A percentile compares a stretch with the other conserved stretches of the same genome.
Evolutionary conservation across 2,329 filamentous ascomycete species (phyloP).

Genomic region (Orbilia javanica): DNA sequence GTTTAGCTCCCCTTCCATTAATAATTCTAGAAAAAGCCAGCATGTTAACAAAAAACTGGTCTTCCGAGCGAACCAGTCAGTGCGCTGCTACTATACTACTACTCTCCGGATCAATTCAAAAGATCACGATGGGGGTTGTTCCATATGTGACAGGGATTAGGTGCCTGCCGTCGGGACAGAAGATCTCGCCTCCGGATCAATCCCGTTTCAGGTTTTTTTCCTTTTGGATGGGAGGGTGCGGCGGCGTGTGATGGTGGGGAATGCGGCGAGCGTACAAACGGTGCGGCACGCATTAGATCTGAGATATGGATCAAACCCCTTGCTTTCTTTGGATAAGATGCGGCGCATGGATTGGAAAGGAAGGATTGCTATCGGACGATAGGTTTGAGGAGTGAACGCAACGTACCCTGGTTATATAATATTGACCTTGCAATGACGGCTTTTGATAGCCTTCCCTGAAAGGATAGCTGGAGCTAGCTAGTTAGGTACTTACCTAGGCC

Average conservation of each 20-base stretch:
- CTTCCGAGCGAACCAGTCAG: neutral
- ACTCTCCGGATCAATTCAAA: conserved; percentile 51
- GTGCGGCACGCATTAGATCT: neutral
- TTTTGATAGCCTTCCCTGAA: conserved; percentile 8
- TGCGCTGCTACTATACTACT: neutral
- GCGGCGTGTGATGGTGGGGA: conserved; percentile 32
- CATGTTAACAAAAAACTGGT: conserved; percentile 28
- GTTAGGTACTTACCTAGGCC: no score
- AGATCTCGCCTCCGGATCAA: conserved; percentile 58
- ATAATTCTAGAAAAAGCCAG: conserved; percentile 57
- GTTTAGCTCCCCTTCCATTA: conserved; percentile 10
- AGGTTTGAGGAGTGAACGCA: no score
- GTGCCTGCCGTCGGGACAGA: conserved; percentile 54
- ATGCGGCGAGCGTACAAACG: neutral
- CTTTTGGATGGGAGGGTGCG: conserved; percentile 1
- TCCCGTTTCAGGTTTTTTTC: conserved; percentile 31
- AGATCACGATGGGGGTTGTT: conserved; percentile 34
- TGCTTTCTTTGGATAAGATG: neutral
- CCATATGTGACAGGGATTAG: conserved; percentile 53
- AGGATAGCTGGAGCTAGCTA: conserved; percentile 9
- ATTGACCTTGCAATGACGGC: conserved; percentile 47
- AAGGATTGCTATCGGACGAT: no score
- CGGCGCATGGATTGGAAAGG: no score
- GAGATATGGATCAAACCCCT: no score
- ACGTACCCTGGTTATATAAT: neutral